A percentile compares a stretch with the other conserved stretches of the same genome.
phyloP scores from a whole-genome alignment of 1,284 basidiomycete species.

The Cutaneotrichosporon sp. region DNA sequence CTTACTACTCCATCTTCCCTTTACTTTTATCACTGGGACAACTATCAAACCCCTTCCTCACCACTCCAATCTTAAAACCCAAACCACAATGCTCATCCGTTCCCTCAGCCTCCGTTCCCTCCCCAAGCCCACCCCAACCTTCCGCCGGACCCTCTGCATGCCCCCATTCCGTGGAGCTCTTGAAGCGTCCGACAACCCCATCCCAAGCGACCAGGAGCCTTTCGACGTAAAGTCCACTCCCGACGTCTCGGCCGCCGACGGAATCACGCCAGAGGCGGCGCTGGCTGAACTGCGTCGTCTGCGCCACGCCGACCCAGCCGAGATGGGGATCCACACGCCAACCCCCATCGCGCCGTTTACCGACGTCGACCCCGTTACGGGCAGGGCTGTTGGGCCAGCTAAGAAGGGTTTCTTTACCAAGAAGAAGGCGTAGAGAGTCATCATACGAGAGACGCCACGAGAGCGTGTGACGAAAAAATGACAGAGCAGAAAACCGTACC shows the following conservation, averaged over 20 bases:
- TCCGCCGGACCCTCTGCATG: conserved; percentile 17
- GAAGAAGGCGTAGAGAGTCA: neutral
- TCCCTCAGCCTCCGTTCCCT: neutral
- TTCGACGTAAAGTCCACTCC: conserved; percentile 16
- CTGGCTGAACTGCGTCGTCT: conserved; percentile 12
- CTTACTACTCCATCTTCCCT: too few relatives aligned
- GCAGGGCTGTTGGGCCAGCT: neutral
- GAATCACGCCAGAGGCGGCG: conserved; percentile 20
- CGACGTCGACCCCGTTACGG: conserved; percentile 18
- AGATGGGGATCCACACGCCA: conserved; percentile 8
- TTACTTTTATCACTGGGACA: too few relatives aligned
- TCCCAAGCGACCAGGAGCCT: conserved; percentile 14
- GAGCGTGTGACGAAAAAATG: neutral
- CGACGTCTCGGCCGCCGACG: conserved; percentile 11
- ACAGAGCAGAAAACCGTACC: too few relatives aligned
- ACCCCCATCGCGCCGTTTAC: conserved; percentile 14
- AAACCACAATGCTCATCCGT: neutral
- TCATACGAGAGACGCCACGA: neutral
- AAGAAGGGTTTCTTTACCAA: conserved; percentile 11
- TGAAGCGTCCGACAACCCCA: conserved; percentile 3
- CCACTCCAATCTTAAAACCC: too few relatives aligned
- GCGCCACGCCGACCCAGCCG: conserved; percentile 2
- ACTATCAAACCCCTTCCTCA: too few relatives aligned
- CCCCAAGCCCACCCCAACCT: neutral
- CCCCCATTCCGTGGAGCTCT: conserved; percentile 16